phyloP scores from a whole-genome alignment of 495 filamentous ascomycete genomes.

The Talaromyces wortmannii region DNA sequence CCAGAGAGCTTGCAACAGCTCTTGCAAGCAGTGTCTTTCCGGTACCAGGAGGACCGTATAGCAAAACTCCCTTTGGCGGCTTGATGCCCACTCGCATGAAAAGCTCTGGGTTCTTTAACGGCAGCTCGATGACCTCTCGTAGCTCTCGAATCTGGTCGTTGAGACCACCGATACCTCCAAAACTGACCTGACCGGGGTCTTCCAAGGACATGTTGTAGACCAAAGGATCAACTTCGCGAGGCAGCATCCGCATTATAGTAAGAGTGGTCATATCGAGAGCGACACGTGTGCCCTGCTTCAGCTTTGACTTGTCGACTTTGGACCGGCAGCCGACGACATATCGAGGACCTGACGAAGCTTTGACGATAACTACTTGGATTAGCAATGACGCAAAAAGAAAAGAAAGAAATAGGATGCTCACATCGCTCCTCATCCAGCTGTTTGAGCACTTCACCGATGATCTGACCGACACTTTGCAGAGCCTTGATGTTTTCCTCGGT shows the following conservation, averaged over 20 bases:
- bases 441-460: constrained; percentile 98
- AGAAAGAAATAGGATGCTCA: constrained; percentile 34
- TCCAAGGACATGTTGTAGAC: constrained; percentile 99
- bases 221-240: constrained; percentile 94
- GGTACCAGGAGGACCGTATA: constrained; percentile 97
- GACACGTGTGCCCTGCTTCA: constrained; percentile 97
- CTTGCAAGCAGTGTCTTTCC: constrained; percentile 94
- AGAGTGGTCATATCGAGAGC: constrained; percentile 99
- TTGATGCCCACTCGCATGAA: constrained; percentile 98
- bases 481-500: constrained; percentile 99
- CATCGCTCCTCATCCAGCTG: constrained; percentile 99
- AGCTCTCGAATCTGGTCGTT: constrained; percentile 99
- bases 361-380: constrained; percentile 55
- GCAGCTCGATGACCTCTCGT: constrained; percentile 95
- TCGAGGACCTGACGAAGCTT: constrained; percentile 92
- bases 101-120: constrained; percentile 96
- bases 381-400: background rate
- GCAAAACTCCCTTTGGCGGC: constrained; percentile 92
- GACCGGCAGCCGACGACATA: constrained; percentile 98
- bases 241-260: constrained; percentile 99
- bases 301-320: constrained; percentile 92
- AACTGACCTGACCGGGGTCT: constrained; percentile 96
- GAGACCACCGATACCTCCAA: constrained; percentile 96
- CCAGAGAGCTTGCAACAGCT: constrained; percentile 92
- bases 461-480: constrained; percentile 97